Evolutionary conservation across 257 asterid species (phyloP), one percentile per base, ranked within the genome.

Genomic region (Perilla frutescens): DNA sequence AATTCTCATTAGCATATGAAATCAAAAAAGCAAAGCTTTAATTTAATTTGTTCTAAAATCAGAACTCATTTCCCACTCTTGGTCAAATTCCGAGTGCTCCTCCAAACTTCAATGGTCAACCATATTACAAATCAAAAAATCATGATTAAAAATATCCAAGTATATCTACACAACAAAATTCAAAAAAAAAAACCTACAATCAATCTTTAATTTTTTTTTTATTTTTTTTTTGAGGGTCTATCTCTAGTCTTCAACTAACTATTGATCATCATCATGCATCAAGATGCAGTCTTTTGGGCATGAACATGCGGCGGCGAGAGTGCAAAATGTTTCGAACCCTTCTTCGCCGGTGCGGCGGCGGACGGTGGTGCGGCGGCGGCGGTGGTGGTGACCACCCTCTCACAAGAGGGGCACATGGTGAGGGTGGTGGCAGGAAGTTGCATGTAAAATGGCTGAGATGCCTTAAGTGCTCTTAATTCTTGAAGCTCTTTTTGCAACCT

Each of bases 371-470:
- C 0, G 47, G 83, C 0, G 47, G 84, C 0, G 65, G 82, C 4
- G 74, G 87, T 4, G 77, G 87, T 60, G 69, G 96, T 14, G 68
- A 77, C 87, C 1, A 89, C 91, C 73, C 93, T 87, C 47, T 89
- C 93, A 48, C 98, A 93, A 4, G 98, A 89, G 0, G 98, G 98
- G 36, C 98, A 90, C 93, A 93, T 93, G 6, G 97, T 89, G 68
- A 93, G 96, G 44, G 98, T 91, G 11, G 98, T 91, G 15, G 98
- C 81, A 5, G 98, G 98, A 9, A 79, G 88, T n/a, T 93, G 97
- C 93, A 86, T 88, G 87, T 86, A 91, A 55, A 91, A 91, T 15
- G 97, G 97, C 72, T 88, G 89, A 7, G 97, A 85, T 8, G 96
- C 81, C 36, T 90, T 92, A 26, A 92, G 87, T 7, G 97, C 90